Conservation (phyloP, 1,139 yeast species). For the Blastobotrys petasosporus region DNA sequence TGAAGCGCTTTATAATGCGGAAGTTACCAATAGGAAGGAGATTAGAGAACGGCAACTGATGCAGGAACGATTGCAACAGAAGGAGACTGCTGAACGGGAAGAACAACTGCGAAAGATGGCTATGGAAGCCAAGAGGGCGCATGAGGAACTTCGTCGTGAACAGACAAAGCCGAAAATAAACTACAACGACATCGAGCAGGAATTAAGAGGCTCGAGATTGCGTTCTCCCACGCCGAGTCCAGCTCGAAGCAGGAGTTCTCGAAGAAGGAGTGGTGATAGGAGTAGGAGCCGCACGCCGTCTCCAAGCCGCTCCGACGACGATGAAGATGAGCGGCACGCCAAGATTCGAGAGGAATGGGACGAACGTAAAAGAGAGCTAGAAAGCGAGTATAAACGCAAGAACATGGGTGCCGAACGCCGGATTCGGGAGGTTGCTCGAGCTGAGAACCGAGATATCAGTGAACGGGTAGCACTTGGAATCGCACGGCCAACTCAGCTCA, state of each 20-base stretch:
- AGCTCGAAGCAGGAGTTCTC: background rate
- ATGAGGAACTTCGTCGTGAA: slow-evolving; percentile 18
- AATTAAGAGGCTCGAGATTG: background rate
- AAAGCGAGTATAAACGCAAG: slow-evolving; percentile 41
- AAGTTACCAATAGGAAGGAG: slow-evolving; percentile 64
- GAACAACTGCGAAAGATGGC: slow-evolving; percentile 54
- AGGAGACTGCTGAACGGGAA: slow-evolving; percentile 56
- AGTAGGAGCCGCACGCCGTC: background rate
- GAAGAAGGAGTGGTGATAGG: background rate
- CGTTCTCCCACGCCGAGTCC: no score
- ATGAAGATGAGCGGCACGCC: slow-evolving; percentile 26
- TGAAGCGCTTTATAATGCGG: slow-evolving; percentile 71
- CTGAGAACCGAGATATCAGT: slow-evolving; percentile 47
- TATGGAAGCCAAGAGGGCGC: slow-evolving; percentile 45
- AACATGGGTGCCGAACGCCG: slow-evolving; percentile 44
- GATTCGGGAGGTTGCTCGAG: slow-evolving; percentile 40
- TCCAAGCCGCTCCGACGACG: slow-evolving; percentile 5
- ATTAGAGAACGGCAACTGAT: slow-evolving; percentile 54
- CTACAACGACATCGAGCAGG: slow-evolving; percentile 5
- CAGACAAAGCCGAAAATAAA: slow-evolving; percentile 10
- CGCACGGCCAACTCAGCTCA: slow-evolving; percentile 37
- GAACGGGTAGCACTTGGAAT: slow-evolving; percentile 51
- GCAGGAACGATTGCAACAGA: slow-evolving; percentile 49
- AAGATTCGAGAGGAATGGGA: slow-evolving; percentile 39
- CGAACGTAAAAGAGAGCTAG: slow-evolving; percentile 43